phyloP scores from a whole-genome alignment of 345 rosid species.

The Erucastrum elatum region DNA sequence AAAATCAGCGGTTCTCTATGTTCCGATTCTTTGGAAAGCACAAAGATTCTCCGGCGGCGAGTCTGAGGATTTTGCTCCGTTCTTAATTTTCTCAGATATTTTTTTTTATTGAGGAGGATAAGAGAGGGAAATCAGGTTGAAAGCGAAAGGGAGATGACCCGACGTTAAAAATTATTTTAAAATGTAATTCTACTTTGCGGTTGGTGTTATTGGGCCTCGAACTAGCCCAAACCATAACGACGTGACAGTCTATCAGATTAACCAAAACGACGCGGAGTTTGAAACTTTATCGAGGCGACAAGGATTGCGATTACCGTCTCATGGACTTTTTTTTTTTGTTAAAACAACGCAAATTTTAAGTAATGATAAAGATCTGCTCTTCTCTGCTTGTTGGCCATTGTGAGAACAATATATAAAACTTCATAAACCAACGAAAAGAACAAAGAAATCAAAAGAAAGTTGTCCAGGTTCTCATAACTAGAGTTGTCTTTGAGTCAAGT shows the following conservation, averaged over 20 bases:
- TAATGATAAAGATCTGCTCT: constrained; percentile 9
- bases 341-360: neutral
- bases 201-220: neutral
- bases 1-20: neutral
- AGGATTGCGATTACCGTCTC: neutral
- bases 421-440: constrained; percentile 16
- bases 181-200: constrained; percentile 5
- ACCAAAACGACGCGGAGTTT: constrained; percentile 5
- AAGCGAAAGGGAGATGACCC: constrained; percentile 35
- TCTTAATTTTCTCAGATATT: constrained; percentile 17
- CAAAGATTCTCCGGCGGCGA: constrained; percentile 33
- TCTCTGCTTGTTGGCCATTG: constrained; percentile 23
- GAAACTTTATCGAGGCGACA: no score
- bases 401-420: constrained; percentile 6
- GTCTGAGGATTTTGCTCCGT: constrained; percentile 24
- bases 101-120: constrained; percentile 34
- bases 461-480: constrained; percentile 11
- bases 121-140: constrained; percentile 44
- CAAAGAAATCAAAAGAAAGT: neutral
- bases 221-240: constrained; percentile 10
- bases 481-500: constrained; percentile 14
- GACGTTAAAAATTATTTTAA: constrained; percentile 4
- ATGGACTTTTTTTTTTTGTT: neutral
- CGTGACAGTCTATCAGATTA: neutral
- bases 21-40: constrained; percentile 4